A percentile compares a stretch with the other conserved stretches of the same genome.
phyloP scores from a whole-genome alignment of 2,329 filamentous ascomycete genomes.

The Aspergillus chevalieri region DNA sequence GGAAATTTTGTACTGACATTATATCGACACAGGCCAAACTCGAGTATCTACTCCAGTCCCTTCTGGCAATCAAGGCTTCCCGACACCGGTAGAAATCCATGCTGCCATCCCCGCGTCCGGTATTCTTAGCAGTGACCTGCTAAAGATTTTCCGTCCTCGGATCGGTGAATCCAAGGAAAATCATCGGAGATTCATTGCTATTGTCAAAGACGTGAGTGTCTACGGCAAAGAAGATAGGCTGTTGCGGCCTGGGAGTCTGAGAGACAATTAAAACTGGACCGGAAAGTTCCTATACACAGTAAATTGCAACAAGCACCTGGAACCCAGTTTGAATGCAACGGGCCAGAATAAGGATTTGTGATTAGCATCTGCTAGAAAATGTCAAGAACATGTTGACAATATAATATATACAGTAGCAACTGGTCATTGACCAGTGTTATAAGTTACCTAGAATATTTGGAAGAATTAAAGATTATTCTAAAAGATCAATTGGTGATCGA shows the following conservation, averaged over 20 bases:
- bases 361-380: too few relatives aligned
- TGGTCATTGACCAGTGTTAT: too few relatives aligned
- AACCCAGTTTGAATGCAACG: too few relatives aligned
- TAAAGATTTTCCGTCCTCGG: slow-evolving; percentile 38
- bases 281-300: background rate
- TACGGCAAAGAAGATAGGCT: slow-evolving; percentile 39
- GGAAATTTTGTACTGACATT: background rate
- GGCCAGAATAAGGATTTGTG: too few relatives aligned
- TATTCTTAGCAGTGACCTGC: slow-evolving; percentile 39
- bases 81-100: slow-evolving; percentile 42
- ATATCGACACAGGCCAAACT: slow-evolving; percentile 13
- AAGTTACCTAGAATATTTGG: too few relatives aligned
- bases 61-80: slow-evolving; percentile 28
- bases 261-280: slow-evolving; percentile 11
- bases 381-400: too few relatives aligned
- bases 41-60: slow-evolving; percentile 27
- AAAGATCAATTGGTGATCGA: too few relatives aligned
- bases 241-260: slow-evolving; percentile 34
- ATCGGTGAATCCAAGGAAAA: slow-evolving; percentile 39
- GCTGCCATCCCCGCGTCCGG: slow-evolving; percentile 42
- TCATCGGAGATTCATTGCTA: slow-evolving; percentile 37
- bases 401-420: too few relatives aligned
- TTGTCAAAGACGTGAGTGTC: slow-evolving; percentile 40
- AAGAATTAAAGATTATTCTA: too few relatives aligned
- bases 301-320: too few relatives aligned